phyloP scores from a whole-genome alignment of 2,329 filamentous ascomycete genomes.

The Colletotrichum phormii region DNA sequence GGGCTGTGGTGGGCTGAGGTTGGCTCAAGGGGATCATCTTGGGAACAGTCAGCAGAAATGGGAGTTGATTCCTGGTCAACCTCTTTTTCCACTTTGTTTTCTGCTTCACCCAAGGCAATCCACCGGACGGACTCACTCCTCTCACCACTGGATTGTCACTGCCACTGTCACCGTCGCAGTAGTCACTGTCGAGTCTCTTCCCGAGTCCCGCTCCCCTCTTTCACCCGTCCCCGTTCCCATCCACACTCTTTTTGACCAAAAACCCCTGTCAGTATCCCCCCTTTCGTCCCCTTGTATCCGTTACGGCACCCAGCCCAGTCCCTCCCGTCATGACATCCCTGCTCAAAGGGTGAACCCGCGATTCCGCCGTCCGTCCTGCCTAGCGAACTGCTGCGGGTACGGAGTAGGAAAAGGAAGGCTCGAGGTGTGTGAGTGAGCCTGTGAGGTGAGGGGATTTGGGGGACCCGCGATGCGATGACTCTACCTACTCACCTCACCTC shows the following conservation, averaged over 20 bases:
- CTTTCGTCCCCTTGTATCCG: neutral
- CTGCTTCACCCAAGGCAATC: neutral
- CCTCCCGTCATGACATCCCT: constrained; percentile 2
- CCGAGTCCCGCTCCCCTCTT: neutral
- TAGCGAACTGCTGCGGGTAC: constrained; percentile 13
- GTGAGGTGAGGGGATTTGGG: neutral
- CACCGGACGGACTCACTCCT: neutral
- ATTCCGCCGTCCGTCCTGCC: constrained; percentile 17
- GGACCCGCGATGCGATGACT: constrained; percentile 22
- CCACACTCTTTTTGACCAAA: constrained; percentile 13
- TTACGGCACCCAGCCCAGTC: constrained; percentile 5
- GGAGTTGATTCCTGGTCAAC: constrained; percentile 23
- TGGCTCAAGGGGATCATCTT: constrained; percentile 1
- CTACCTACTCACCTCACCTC: neutral
- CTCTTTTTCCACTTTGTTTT: constrained; percentile 33
- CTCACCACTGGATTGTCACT: too few relatives aligned
- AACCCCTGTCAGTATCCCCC: neutral
- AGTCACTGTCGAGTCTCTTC: too few relatives aligned
- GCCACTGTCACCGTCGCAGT: too few relatives aligned
- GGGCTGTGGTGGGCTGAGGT: neutral
- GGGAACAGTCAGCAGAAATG: constrained; percentile 22
- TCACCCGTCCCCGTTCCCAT: neutral
- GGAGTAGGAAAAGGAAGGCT: too few relatives aligned
- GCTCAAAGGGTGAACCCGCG: neutral
- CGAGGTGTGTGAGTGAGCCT: too few relatives aligned